Evolutionary conservation across 495 filamentous ascomycete species (phyloP).

Genomic region (Aspergillus leporis): DNA sequence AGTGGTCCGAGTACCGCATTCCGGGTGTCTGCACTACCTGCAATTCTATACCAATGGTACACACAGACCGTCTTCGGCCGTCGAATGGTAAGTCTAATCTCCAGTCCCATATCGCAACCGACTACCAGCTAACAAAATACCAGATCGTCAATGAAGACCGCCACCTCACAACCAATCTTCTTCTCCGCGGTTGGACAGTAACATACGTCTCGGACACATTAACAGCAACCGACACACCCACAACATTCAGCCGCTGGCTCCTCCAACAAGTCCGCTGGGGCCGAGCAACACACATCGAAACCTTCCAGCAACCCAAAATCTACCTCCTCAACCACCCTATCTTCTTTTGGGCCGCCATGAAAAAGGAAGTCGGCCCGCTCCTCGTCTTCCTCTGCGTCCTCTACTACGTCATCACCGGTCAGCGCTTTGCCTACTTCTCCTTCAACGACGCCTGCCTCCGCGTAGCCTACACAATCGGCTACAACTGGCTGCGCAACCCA

Average conservation of each 20-base stretch:
- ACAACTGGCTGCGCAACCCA: slow-evolving; percentile 30
- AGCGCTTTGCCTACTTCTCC: slow-evolving; percentile 30
- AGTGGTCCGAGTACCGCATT: slow-evolving; percentile 34
- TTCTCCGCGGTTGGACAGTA: slow-evolving; percentile 35
- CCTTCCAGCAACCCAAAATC: slow-evolving; percentile 34
- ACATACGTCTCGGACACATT: slow-evolving; percentile 34
- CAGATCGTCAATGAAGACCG: slow-evolving; percentile 37
- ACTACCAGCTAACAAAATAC: background rate
- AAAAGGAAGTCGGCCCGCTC: slow-evolving; percentile 29
- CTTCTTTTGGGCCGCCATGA: slow-evolving; percentile 36
- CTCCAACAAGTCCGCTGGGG: slow-evolving; percentile 37
- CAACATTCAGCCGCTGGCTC: slow-evolving; percentile 32
- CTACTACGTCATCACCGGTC: slow-evolving; percentile 30
- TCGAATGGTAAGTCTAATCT: slow-evolving; percentile 21
- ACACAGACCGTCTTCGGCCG: slow-evolving; percentile 31
- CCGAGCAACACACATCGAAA: slow-evolving; percentile 35
- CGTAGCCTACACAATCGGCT: slow-evolving; percentile 27
- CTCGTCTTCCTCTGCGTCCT: slow-evolving; percentile 27
- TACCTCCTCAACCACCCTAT: slow-evolving; percentile 33
- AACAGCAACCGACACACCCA: slow-evolving; percentile 35
- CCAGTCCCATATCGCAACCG: background rate
- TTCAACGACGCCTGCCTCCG: slow-evolving; percentile 27
- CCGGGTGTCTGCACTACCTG: slow-evolving; percentile 28
- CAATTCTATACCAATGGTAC: slow-evolving; percentile 32
- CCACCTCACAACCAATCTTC: slow-evolving; percentile 34